Conservation (phyloP, 345 rosid species). For the Eucalyptus tenuipes region DNA sequence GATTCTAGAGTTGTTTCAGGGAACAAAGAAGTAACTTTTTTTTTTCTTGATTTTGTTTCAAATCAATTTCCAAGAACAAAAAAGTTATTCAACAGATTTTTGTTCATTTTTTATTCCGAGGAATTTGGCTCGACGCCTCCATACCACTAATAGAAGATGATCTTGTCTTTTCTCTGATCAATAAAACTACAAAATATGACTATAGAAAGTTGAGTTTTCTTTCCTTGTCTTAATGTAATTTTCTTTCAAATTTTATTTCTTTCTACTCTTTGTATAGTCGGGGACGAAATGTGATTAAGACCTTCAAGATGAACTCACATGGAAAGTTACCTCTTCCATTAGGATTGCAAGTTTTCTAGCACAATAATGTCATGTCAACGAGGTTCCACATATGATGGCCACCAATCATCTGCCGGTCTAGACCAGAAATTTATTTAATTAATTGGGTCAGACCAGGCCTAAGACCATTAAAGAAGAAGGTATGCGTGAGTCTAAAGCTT, state of each 20-base stretch:
- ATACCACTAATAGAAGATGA: neutral
- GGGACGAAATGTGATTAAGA: neutral
- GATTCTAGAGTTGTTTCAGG: too few species aligned
- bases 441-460: neutral
- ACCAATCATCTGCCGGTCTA: neutral
- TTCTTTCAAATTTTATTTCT: neutral
- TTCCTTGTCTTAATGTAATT: neutral
- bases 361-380: neutral
- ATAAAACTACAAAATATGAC: neutral
- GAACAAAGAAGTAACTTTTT: too few species aligned
- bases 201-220: neutral
- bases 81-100: too few species aligned
- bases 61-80: too few species aligned
- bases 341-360: neutral
- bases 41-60: too few species aligned
- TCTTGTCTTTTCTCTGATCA: neutral
- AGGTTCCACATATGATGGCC: neutral
- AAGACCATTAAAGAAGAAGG: neutral
- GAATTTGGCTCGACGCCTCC: accelerated
- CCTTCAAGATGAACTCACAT: neutral
- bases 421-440: neutral
- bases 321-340: neutral
- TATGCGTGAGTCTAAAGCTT: neutral
- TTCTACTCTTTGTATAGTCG: neutral
- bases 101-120: too few species aligned